Evolutionary conservation across 352 stramenopile species (phyloP), one percentile per base, ranked within the genome.

Genomic region (Discostella stelligera): DNA sequence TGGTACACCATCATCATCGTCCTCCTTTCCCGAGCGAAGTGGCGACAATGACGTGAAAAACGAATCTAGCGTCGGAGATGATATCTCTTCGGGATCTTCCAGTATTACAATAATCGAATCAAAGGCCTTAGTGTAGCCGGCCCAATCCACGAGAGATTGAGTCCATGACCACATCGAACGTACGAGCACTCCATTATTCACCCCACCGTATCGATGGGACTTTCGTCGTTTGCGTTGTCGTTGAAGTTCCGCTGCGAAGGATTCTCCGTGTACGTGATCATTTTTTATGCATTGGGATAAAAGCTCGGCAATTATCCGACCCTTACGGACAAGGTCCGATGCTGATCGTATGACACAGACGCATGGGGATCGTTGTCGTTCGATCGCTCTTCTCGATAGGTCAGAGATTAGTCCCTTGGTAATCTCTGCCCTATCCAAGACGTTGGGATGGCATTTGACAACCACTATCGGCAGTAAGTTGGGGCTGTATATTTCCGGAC

Each of bases 91-190:
- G 13, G 74, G 66, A 65, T 82, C 74, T 67, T 83, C 76, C 23
- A 83, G 61, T 50, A 83, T 69, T 49, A 83, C 76, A 59, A 79
- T 60, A 59, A 83, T 74, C 0, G 70, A 78, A 76, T 77, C 52
- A 69, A 79, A 83, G 1, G 27, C 41, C 18, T 75, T 56, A 0
- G 71, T 79, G n/a, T 16, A 73, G 13, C 41, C 41, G 13, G 64
- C 66, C 76, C 76, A 83, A 21, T 83, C 76, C 50, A 79, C 67
- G 25, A 83, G 56, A 52, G 39, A 63, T 21, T 63, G 20, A 4
- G 62, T 75, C 66, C 71, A 83, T 11, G 52, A 68, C 63, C 71
- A 72, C 20, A 76, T 58, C 20, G 69, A 79, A 44, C 65, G 64
- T 20, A 83, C 66, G 53, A 83, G 64, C 9, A 56, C 53, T 56